Base-by-base conservation (phyloP, 768 basidiomycete species). In the Russula ochroleuca region DNA sequence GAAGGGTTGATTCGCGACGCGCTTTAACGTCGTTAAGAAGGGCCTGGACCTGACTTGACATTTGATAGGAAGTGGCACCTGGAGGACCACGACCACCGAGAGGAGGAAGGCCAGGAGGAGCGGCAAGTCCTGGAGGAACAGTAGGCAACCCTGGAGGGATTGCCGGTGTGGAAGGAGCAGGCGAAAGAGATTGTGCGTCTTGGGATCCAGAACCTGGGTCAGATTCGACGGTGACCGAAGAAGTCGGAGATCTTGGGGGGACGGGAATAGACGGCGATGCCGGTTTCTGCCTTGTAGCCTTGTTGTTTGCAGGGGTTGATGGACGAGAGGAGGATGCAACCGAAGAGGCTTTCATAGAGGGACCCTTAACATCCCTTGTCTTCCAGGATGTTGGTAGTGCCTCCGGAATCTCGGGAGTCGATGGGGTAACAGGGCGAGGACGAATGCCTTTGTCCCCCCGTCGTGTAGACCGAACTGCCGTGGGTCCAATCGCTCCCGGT, bases 41-140 rank as follows among this genome's bases (percentile, higher is more conserved):
- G 1, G 89, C 90, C 66, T 87, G 87, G 2, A 90, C 92, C 43
- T 92, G 88, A 17, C 80, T 88, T 0, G 93, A 94, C 79, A 94
- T 90, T 70, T 94, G 92, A 73, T 94, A 95, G 6, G 84, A 81
- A 52, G 59, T 38, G 8, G 38, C 56, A 14, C 80, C 83, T 55
- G 40, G 67, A 35, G 77, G 77, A 54, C 76, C 79, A 61, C 81
- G 80, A 65, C 75, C 57, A 59, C 64, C 78, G 19, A 78, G 78
- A 11, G 73, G 72, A 23, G 78, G 75, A 11, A 81, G 69, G 85
- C 87, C 85, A 0, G 84, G 86, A 25, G 86, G 86, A n/a, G 81
- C 77, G 38, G 81, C 71, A 28, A 89, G 81, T n/a, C 87, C 85
- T 0, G 84, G 86, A 23, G 86, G 86, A 11, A 72, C 69, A 21